phyloP scores from a whole-genome alignment of 2,329 filamentous ascomycete species.

The Zymoseptoria passerinii region DNA sequence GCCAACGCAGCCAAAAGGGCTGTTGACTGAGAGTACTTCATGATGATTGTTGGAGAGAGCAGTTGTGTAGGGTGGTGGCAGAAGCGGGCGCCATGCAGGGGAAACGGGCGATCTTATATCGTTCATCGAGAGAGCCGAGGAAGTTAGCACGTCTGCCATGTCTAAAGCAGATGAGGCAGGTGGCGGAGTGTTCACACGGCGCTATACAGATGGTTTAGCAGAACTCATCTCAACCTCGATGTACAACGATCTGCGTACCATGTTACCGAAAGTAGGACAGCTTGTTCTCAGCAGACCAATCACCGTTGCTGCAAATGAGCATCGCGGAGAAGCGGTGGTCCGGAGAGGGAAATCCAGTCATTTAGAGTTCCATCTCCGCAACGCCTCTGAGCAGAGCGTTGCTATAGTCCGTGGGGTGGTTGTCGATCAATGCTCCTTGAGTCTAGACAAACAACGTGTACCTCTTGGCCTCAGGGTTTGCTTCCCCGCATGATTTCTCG shows the following conservation, averaged over 20 bases:
- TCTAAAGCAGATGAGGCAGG: neutral
- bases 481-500: neutral
- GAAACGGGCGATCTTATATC: neutral
- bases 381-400: neutral
- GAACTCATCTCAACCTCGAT: neutral
- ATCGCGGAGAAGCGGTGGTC: neutral
- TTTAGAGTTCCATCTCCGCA: neutral
- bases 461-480: neutral
- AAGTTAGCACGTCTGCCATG: neutral
- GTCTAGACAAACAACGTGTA: neutral
- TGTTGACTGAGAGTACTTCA: slow-evolving; percentile 12
- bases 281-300: neutral
- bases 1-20: slow-evolving; percentile 8
- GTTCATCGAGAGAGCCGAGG: neutral
- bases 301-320: neutral
- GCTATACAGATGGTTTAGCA: neutral
- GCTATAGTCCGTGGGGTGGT: neutral
- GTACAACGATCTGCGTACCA: neutral
- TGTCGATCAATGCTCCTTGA: neutral
- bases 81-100: too few relatives aligned
- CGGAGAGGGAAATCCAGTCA: neutral
- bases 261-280: neutral
- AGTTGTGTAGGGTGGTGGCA: neutral
- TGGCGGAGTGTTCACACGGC: neutral
- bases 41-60: slow-evolving; percentile 1